Percentiles rank a stretch among this genome's conserved stretches.
These are phyloP conservation scores for Colletotrichum echinochloae DNA, from an alignment of 2,329 filamentous ascomycete genomes.

Conservation along the genomic window DNA sequence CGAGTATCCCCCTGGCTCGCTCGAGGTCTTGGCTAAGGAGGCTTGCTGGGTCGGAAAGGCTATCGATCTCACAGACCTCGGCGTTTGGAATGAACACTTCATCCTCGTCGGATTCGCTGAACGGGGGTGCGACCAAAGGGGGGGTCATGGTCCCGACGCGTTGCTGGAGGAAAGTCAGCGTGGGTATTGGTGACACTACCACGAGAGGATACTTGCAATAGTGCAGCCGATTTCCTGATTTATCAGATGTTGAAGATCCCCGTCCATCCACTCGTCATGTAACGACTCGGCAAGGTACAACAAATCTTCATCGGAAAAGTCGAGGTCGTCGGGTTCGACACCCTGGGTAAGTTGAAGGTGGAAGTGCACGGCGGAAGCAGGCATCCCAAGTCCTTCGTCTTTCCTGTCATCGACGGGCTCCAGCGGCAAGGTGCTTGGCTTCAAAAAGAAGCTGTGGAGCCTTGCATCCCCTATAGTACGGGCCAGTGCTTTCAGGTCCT, in stretches of 20 bases:
- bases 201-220: neutral
- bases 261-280: neutral
- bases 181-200: neutral
- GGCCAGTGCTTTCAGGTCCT: slow-evolving; percentile 22
- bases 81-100: slow-evolving; percentile 43
- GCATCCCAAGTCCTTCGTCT: slow-evolving; percentile 37
- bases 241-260: neutral
- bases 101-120: slow-evolving; percentile 13
- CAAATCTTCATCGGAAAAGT: slow-evolving; percentile 27
- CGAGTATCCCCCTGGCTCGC: slow-evolving; percentile 29
- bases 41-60: slow-evolving; percentile 49
- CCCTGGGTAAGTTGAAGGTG: slow-evolving; percentile 29
- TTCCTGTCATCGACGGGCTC: slow-evolving; percentile 34
- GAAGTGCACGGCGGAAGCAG: slow-evolving; percentile 21
- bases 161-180: slow-evolving; percentile 30
- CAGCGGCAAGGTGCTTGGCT: slow-evolving; percentile 22
- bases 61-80: slow-evolving; percentile 44
- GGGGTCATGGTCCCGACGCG: slow-evolving; percentile 18
- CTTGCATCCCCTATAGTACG: neutral
- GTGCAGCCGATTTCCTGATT: slow-evolving; percentile 20
- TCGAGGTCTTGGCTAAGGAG: slow-evolving; percentile 34
- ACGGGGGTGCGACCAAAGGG: neutral
- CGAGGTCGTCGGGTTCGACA: slow-evolving; percentile 21
- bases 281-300: slow-evolving; percentile 12
- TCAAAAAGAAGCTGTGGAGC: slow-evolving; percentile 21